Conservation (phyloP, 2,329 filamentous ascomycete species). For the Aureobasidium sp. region DNA sequence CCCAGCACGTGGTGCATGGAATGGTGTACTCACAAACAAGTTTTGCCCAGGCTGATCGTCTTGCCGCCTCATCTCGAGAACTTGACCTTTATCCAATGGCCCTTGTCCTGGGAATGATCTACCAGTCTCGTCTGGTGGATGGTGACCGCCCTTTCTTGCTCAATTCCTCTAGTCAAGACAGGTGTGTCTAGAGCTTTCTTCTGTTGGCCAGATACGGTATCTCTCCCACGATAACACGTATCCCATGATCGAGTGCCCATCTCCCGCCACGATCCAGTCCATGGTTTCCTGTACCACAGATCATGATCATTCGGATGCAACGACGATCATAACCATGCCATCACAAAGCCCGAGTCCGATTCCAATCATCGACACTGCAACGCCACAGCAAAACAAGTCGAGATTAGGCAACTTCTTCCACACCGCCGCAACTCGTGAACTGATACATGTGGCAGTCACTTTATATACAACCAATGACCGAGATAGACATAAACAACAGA, state of each 20-base stretch:
- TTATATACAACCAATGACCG: background rate
- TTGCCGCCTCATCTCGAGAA: background rate
- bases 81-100: background rate
- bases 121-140: background rate
- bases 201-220: background rate
- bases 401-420: background rate
- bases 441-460: background rate
- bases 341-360: background rate
- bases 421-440: background rate
- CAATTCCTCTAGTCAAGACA: background rate
- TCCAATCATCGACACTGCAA: background rate
- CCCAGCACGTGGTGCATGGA: background rate
- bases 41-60: background rate
- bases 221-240: background rate
- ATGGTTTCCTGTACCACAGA: background rate
- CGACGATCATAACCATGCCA: background rate
- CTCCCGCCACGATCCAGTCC: background rate
- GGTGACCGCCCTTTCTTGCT: background rate
- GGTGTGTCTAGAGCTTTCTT: background rate
- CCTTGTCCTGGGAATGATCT: background rate
- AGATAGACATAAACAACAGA: background rate
- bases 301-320: background rate
- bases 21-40: background rate
- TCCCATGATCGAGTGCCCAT: background rate
- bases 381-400: background rate